Base-by-base conservation (phyloP, 2,329 filamentous ascomycete genomes). In the Hansfordia pulvinata region DNA sequence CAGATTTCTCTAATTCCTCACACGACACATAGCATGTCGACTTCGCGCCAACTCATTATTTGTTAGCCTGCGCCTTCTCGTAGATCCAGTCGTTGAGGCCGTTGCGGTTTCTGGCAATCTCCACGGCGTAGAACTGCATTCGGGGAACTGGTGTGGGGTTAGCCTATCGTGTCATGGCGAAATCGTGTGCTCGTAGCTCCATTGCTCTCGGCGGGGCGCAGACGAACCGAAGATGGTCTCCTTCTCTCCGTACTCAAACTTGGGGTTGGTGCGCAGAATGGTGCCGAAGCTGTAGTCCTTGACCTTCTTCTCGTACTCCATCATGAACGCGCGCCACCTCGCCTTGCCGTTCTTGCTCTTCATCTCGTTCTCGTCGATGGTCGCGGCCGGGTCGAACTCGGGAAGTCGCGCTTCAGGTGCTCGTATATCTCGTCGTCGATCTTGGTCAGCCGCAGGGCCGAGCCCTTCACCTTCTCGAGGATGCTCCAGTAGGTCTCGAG, bases 201-300 rank as follows among this genome's bases (percentile, higher is more conserved):
- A 20, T 21, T 17, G 10, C 3, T 10, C 10, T 6, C 5, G 14
- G 26, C 22, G 13, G n/a, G n/a, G 12, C 7, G 15, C 12, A 4
- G 15, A 42, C 67, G 42, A 50, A 86, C 81, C 85, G 43, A 98
- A 96, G 28, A 98, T 93, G 3, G 85, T 93, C 29, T 78, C 83
- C 30, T 93, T 64, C 57, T 92, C 65, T 28, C 77, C 82, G 50
- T 98, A 96, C 54, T 94, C 88, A 28, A 55, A 72, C 42, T 80
- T 82, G 19, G 84, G 68, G 45, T 69, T 81, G 30, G 71, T 67
- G 31, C 90, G 74, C 42, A 98, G 53, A 69, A 98, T 86, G 18
- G 90, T 94, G 30, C 90, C 90, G 54, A 94, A 98, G 63, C 94
- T 98, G 65, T 76, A 98, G 56, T 98, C 92, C 36, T 90, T 79